phyloP scores from a whole-genome alignment of 768 basidiomycete species.

The Pleurotus pulmonarius region DNA sequence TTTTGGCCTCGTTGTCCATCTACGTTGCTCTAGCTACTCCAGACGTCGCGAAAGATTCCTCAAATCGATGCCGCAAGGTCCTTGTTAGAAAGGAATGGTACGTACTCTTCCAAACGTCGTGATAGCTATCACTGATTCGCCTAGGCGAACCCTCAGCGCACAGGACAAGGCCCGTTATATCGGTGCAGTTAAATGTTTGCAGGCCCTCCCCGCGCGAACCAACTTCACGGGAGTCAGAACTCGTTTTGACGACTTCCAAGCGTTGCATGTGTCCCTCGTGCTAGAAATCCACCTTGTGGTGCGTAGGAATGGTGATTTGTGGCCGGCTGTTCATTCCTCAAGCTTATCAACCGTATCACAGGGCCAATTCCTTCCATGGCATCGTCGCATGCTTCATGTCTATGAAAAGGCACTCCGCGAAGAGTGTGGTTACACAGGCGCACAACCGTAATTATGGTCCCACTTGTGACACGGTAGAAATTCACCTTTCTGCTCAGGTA shows the following conservation, averaged over 20 bases:
- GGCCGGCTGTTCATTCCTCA: too few species aligned
- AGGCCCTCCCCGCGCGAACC: slow-evolving; percentile 22
- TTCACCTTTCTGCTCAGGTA: slow-evolving; percentile 23
- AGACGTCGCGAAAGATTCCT: not conserved
- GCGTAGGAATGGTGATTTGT: slow-evolving; percentile 8
- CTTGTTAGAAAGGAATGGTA: slow-evolving; percentile 1
- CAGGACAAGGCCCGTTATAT: not conserved
- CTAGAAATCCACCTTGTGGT: slow-evolving; percentile 30
- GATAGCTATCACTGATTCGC: too few species aligned
- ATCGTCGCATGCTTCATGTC: slow-evolving; percentile 25
- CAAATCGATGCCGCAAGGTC: not conserved
- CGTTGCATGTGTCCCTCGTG: slow-evolving; percentile 26
- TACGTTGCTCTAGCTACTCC: too few species aligned
- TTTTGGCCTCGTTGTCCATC: too few species aligned
- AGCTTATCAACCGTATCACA: slow-evolving; percentile 5
- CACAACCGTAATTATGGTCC: slow-evolving; percentile 24
- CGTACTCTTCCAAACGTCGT: not conserved
- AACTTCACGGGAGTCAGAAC: slow-evolving; percentile 19
- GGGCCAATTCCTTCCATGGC: slow-evolving; percentile 37
- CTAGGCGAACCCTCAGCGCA: not conserved
- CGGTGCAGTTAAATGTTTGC: slow-evolving; percentile 14
- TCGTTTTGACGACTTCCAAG: slow-evolving; percentile 38
- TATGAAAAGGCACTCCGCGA: slow-evolving; percentile 29
- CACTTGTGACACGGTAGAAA: too few species aligned
- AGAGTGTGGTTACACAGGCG: slow-evolving; percentile 32